These are phyloP conservation scores for Pythium insidiosum DNA, from an alignment of 352 stramenopile genomes.

Conservation along the genomic window DNA sequence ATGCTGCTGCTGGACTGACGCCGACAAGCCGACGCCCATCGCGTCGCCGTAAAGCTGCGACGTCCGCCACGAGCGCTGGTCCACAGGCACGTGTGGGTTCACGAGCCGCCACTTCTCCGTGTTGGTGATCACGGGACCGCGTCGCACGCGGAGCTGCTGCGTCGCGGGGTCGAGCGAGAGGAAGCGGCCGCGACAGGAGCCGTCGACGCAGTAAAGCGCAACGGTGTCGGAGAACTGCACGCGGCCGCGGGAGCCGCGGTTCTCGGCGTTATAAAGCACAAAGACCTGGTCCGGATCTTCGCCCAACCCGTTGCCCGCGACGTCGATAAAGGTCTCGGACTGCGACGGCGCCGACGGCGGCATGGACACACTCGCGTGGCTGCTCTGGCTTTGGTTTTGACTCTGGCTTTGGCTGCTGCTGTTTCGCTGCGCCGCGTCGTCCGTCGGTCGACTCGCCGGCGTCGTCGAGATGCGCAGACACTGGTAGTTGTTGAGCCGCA, in stretches of 20 bases:
- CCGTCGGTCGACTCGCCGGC: too few relatives aligned
- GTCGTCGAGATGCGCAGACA: constrained; percentile 64
- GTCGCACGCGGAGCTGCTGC: constrained; percentile 54
- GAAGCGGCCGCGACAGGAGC: constrained; percentile 62
- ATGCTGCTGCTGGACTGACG: background rate
- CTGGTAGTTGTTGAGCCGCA: constrained; percentile 65
- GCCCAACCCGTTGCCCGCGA: constrained; percentile 49
- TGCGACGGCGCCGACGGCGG: too few relatives aligned
- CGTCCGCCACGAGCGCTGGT: too few relatives aligned
- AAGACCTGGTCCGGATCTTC: constrained; percentile 78
- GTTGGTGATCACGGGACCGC: constrained; percentile 67
- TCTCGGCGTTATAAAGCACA: constrained; percentile 61
- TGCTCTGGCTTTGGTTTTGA: too few relatives aligned
- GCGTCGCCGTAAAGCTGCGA: too few relatives aligned
- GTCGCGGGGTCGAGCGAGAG: constrained; percentile 58
- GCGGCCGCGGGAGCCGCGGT: constrained; percentile 55
- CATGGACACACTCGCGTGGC: too few relatives aligned
- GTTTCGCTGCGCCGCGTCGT: constrained; percentile 8
- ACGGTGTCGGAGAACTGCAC: constrained; percentile 74
- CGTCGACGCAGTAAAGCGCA: constrained; percentile 63
- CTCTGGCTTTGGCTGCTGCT: too few relatives aligned
- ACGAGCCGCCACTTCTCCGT: constrained; percentile 76
- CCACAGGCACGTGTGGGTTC: constrained; percentile 31
- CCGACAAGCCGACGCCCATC: too few relatives aligned
- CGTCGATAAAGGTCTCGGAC: too few relatives aligned